These are phyloP conservation scores for Exophiala bonariae DNA, from an alignment of 2,329 filamentous ascomycete species.

Conservation along the genomic window DNA sequence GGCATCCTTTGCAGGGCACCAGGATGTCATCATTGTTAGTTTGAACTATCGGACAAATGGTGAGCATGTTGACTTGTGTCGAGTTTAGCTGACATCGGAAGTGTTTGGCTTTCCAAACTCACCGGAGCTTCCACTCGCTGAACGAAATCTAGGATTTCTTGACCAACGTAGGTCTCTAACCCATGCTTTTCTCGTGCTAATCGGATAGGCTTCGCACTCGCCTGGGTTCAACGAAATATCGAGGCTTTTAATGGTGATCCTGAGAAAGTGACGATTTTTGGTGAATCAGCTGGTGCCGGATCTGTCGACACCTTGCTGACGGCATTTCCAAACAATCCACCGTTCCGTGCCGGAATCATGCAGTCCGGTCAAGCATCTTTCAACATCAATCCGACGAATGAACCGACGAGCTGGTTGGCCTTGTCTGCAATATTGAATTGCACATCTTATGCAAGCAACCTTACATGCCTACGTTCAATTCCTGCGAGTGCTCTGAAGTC, in stretches of 20 bases:
- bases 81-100: conserved; percentile 5
- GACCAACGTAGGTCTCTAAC: conserved; percentile 18
- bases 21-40: conserved; percentile 38
- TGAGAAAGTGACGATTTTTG: conserved; percentile 39
- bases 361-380: conserved; percentile 29
- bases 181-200: conserved; percentile 39
- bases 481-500: conserved; percentile 16
- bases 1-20: conserved; percentile 35
- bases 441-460: conserved; percentile 9
- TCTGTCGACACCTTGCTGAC: conserved; percentile 23
- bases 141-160: conserved; percentile 36
- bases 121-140: conserved; percentile 34
- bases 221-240: conserved; percentile 40
- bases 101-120: conserved; percentile 44
- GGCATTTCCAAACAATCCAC: conserved; percentile 17
- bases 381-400: conserved; percentile 8
- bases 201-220: conserved; percentile 36
- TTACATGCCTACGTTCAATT: conserved; percentile 20
- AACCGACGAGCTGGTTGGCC: conserved; percentile 10
- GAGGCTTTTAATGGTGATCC: conserved; percentile 36
- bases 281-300: conserved; percentile 36
- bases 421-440: conserved; percentile 19
- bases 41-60: conserved; percentile 37
- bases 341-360: conserved; percentile 31
- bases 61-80: not conserved